A percentile compares a stretch with the other conserved stretches of the same genome.
phyloP scores from a whole-genome alignment of 352 stramenopile species.

The Phytophthora idaei region DNA sequence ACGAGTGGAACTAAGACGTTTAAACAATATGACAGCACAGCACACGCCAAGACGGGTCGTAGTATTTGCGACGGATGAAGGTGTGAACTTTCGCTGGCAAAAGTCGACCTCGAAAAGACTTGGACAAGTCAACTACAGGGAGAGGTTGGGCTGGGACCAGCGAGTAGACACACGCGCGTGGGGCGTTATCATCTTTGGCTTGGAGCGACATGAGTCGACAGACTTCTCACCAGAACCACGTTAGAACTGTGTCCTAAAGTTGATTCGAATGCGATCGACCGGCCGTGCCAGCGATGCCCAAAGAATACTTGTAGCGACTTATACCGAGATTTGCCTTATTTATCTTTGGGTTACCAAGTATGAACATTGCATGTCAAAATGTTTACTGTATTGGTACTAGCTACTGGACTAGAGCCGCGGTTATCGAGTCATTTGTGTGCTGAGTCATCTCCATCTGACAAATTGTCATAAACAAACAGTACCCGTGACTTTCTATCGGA shows the following conservation, averaged over 20 bases:
- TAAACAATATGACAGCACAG: conserved; percentile 24
- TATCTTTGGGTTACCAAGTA: not conserved
- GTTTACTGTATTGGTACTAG: not conserved
- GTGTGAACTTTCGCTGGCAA: conserved; percentile 25
- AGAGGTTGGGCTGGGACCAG: conserved; percentile 37
- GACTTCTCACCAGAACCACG: not conserved
- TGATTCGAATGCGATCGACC: not conserved
- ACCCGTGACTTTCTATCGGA: too few relatives aligned
- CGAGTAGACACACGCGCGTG: conserved; percentile 15
- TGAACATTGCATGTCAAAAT: not conserved
- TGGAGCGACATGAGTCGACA: not conserved
- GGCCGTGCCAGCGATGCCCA: not conserved
- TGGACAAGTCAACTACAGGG: conserved; percentile 41
- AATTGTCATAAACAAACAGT: too few relatives aligned
- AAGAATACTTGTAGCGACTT: not conserved
- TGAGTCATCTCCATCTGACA: too few relatives aligned
- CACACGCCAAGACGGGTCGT: conserved; percentile 20
- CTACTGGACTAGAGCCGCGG: too few relatives aligned
- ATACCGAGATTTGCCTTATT: not conserved
- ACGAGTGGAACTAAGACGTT: conserved; percentile 32
- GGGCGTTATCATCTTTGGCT: not conserved
- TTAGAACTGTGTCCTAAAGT: not conserved
- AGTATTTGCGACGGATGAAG: conserved; percentile 27
- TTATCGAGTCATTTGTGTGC: too few relatives aligned
- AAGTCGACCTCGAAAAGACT: conserved; percentile 39